These are phyloP conservation scores for Podila epicladia DNA, from an alignment of 192 early-diverging fungal species.

Conservation along the genomic window DNA sequence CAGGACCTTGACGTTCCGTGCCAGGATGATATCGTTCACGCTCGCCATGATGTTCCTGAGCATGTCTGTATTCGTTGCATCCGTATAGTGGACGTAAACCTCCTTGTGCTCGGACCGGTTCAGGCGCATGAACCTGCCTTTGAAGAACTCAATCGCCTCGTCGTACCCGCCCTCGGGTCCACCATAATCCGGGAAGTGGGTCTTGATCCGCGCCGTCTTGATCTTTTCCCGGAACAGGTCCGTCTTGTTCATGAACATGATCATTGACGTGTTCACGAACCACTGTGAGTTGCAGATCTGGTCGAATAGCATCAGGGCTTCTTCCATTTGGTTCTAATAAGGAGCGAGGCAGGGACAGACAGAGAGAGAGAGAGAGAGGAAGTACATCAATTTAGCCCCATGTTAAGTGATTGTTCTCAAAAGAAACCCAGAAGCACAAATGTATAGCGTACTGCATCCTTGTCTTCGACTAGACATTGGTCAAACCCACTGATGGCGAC, in stretches of 20 bases:
- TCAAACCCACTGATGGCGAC: conserved; percentile 70
- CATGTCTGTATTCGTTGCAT: conserved; percentile 57
- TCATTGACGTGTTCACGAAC: conserved; percentile 70
- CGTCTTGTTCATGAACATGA: conserved; percentile 71
- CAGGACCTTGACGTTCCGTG: neutral
- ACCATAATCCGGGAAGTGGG: conserved; percentile 65
- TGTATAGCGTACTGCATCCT: conserved; percentile 52
- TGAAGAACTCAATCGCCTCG: conserved; percentile 41
- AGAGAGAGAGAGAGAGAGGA: neutral
- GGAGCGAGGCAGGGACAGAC: neutral
- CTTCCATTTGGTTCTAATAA: conserved; percentile 72
- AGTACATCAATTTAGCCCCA: neutral
- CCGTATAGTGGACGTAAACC: conserved; percentile 56
- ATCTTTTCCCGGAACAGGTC: conserved; percentile 69
- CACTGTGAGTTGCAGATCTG: conserved; percentile 67
- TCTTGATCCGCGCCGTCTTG: conserved; percentile 51
- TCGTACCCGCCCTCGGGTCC: conserved; percentile 45
- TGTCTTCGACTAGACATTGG: conserved; percentile 66
- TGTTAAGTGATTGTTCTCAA: neutral
- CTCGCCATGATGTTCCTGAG: conserved; percentile 53
- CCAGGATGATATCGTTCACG: conserved; percentile 8
- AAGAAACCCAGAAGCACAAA: neutral
- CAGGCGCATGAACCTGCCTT: conserved; percentile 44
- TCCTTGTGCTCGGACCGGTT: conserved; percentile 50
- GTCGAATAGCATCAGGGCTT: conserved; percentile 68